Evolutionary conservation across 2,329 filamentous ascomycete genomes (phyloP), one percentile per base, ranked within the genome.

Genomic region (Hypoxylon sp.): DNA sequence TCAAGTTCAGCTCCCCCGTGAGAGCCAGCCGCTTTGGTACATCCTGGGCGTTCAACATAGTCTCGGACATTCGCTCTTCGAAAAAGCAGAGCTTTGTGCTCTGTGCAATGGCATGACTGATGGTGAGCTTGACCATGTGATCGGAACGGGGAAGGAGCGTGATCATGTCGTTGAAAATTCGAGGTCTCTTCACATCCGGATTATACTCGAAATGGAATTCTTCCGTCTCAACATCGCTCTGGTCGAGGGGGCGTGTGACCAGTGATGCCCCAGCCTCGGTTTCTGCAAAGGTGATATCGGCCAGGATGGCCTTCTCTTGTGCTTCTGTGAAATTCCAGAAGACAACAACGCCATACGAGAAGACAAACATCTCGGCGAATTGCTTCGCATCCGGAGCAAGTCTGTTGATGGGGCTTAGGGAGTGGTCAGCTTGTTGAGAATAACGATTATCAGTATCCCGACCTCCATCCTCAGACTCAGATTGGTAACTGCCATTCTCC

Each of bases 111-210:
- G 94, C 96, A 77, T 99, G 96, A 77, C 92, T 96, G 82, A 99
- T 99, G 32, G 95, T 93, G 14, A 99, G 85, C 80, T 98, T 98
- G 77, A 98, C 97, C 95, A 99, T 98, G 80, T 99, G 96, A 80
- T 99, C 96, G 26, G 85, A 87, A 38, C 93, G 90, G 64, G 93
- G 96, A 67, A 96, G 86, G 45, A 99, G 82, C 0, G 96, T 99
- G 73, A 99, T 98, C 96, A 99, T 99, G 78, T 99, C 96, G 80
- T 99, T 98, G 82, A 96, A 99, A 28, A 99, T 92, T 60, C 96
- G 88, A 3, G 96, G 96, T 51, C 94, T 88, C 67, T 93, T 91
- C 32, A 96, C 93, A 61, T 93, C 86, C 0, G 89, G 86, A 73
- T 93, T 97, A 82, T 99, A 99, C 78, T 98, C 94, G 76, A 99